Conservation (phyloP, 2,329 filamentous ascomycete genomes). For the Paramyrothecium sp. region DNA sequence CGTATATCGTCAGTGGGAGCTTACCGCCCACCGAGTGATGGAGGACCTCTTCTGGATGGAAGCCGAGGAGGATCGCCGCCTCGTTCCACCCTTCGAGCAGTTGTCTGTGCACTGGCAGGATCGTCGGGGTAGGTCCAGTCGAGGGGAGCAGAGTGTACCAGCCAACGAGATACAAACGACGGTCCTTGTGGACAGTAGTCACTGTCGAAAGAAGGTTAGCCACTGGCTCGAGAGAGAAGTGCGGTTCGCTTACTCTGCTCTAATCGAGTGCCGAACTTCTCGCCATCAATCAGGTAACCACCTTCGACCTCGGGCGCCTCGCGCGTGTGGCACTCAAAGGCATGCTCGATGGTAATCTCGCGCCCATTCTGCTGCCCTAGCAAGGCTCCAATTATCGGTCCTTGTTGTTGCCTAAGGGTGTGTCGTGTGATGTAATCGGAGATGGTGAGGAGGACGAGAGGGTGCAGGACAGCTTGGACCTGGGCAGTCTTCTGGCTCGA, state of each 20-base stretch:
- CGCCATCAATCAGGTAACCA: constrained; percentile 60
- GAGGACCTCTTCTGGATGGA: constrained; percentile 67
- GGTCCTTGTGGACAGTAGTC: constrained; percentile 83
- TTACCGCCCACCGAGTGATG: constrained; percentile 67
- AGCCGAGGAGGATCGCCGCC: constrained; percentile 81
- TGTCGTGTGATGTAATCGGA: constrained; percentile 96
- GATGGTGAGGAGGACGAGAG: constrained; percentile 91
- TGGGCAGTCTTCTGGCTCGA: constrained; percentile 68
- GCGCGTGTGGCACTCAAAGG: constrained; percentile 74
- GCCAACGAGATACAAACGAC: constrained; percentile 81
- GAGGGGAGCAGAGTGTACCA: constrained; percentile 82
- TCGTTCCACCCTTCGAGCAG: constrained; percentile 77
- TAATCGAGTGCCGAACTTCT: constrained; percentile 75
- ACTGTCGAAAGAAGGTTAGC: constrained; percentile 52
- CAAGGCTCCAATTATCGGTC: constrained; percentile 82
- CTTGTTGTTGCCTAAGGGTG: constrained; percentile 70
- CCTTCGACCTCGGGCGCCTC: constrained; percentile 45
- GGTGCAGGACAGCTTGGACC: constrained; percentile 82
- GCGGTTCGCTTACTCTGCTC: constrained; percentile 69
- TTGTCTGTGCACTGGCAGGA: constrained; percentile 74
- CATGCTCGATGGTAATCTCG: constrained; percentile 88
- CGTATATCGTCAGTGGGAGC: constrained; percentile 87
- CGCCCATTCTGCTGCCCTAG: constrained; percentile 89
- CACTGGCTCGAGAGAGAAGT: neutral
- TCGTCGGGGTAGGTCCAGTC: constrained; percentile 67